Evolutionary conservation across 257 asterid species (phyloP), one percentile per base, ranked within the genome.

Genomic region (Coffea canephora): DNA sequence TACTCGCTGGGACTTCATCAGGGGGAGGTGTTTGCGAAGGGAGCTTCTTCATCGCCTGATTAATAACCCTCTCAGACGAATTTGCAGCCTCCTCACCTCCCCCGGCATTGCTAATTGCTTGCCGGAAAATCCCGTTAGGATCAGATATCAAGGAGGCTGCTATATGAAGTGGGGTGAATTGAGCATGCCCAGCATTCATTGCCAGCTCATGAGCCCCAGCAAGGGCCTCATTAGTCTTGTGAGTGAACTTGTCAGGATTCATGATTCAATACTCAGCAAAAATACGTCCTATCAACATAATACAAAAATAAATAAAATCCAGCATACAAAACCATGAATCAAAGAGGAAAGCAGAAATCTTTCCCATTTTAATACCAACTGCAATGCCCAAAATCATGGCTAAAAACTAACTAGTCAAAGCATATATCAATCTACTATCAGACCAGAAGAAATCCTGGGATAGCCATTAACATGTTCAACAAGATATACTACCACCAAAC

Each of bases 241-340:
- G 86, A 25, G 86, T 85, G 48, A 85, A 85, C 59, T 82, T 85
- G 45, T 85, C 88, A 27, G 88, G 88, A 79, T 85, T 85, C 88
- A 85, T 82, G 59, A 13, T 57, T 77, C 15, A 66, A 8, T 49
- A 31, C 43, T 45, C 23, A 21, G 4, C 41, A 31, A 1, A 16
- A 15, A 11, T 5, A 21, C 16, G 3, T 45, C 81, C 81, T 76
- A 77, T 31, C 3, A 39, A 2, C 14, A 16, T 1, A 12, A 1
- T 3, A 61, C n/a, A 23, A 6, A 19, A 5, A 21, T 1, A 61
- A 61, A 8, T 3, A 21, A 11, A 59, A 71, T 9, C n/a, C 7
- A 68, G 8, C n/a, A 12, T 3, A 3, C 10, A 71, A 39, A 50
- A 45, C 4, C 21, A 12, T 15, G 8, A 11, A 14, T 43, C 31